Evolutionary conservation across 2,329 filamentous ascomycete species (phyloP).

Genomic region (Cladosporium colombiae): DNA sequence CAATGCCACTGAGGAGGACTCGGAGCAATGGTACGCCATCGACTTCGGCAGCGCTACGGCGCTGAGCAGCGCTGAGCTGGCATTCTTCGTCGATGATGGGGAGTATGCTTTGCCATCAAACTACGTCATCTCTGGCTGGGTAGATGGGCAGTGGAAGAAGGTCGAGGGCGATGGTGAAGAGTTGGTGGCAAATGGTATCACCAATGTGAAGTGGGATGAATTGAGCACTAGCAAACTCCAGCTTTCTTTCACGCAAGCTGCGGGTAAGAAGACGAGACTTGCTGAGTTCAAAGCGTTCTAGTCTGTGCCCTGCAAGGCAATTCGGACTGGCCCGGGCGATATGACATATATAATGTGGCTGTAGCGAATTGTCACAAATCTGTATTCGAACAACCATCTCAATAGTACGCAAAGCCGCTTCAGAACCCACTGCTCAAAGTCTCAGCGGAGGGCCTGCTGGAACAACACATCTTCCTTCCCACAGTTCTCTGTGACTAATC

Average conservation of each 20-base stretch:
- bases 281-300: slow-evolving; percentile 43
- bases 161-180: slow-evolving; percentile 29
- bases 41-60: slow-evolving; percentile 38
- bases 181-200: slow-evolving; percentile 42
- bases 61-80: slow-evolving; percentile 39
- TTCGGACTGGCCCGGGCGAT: background rate
- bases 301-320: background rate
- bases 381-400: background rate
- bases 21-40: slow-evolving; percentile 41
- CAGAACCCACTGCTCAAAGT: no score
- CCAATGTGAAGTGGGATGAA: slow-evolving; percentile 35
- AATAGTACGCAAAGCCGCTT: no score
- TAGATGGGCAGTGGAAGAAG: slow-evolving; percentile 34
- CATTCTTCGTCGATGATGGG: slow-evolving; percentile 38
- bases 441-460: no score
- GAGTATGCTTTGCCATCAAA: slow-evolving; percentile 35
- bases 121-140: slow-evolving; percentile 36
- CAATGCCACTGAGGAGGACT: slow-evolving; percentile 31
- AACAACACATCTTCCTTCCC: no score
- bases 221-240: slow-evolving; percentile 34
- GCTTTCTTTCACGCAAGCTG: slow-evolving; percentile 38
- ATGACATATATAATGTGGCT: background rate
- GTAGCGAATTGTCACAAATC: background rate
- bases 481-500: no score
- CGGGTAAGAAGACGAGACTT: slow-evolving; percentile 38